Evolutionary conservation across 2,329 filamentous ascomycete genomes (phyloP), one percentile per base, ranked within the genome.

Genomic region (Fusarium sp.): DNA sequence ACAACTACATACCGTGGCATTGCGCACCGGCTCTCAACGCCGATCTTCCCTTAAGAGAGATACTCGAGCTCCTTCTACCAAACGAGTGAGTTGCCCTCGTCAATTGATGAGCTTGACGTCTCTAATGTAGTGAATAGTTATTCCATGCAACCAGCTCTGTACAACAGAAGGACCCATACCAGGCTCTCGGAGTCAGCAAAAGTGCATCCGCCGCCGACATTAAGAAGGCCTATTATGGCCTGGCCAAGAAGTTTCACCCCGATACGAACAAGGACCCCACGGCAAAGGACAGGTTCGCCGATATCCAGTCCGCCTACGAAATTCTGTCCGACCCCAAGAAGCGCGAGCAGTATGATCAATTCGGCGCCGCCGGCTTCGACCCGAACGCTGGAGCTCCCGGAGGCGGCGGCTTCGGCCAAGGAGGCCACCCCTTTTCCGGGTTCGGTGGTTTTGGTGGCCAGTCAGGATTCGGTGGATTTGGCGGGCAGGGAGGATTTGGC

Each of bases 191-290:
- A 13, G 94, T 99, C 31, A 86, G 86, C 76, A 97, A 95, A 80
- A 87, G 82, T 67, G 94, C 96, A n/a, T 91, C 93, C 2, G 84
- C 94, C 4, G 85, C 90, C 64, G 95, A 98, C 37, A 98, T 99
- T 79, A 99, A 99, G 80, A 98, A 98, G 81, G 95, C 96, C 4
- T 99, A 99, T 85, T 99, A 99, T 79, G 94, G 95, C 53, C 86
- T 98, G 63, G 96, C 96, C 18, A 99, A 99, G 82, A 99, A 98
- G 78, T 99, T 90, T 79, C 96, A 99, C 77, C 96, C 96, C 9
- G 96, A 99, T 79, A 98, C 96, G 37, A 99, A 98, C 86, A 98
- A 98, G 81, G 96, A 98, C 74, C 81, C 93, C 3, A 88, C 85
- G n/a, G 95, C 96, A 37, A 98, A 98, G 80, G 96, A 98, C 75